A percentile compares a stretch with the other conserved stretches of the same genome.
phyloP scores from a whole-genome alignment of 83 land plant species.

The Larix sibirica region DNA sequence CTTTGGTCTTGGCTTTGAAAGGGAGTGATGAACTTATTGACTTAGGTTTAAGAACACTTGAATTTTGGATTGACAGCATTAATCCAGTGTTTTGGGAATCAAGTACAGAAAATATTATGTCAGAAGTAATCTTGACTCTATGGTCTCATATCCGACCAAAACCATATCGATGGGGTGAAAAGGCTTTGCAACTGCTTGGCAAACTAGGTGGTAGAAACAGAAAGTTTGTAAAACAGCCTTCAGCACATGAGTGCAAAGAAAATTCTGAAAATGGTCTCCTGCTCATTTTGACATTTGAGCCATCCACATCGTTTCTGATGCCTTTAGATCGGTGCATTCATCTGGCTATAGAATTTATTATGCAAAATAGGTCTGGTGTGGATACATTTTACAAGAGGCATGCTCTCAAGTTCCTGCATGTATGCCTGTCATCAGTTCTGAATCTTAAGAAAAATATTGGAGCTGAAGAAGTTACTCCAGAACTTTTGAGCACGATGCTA shows the following conservation, averaged over 20 bases:
- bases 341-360: slow-evolving; percentile 85
- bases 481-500: slow-evolving; percentile 65
- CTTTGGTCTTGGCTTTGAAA: slow-evolving; percentile 88
- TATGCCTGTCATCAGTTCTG: slow-evolving; percentile 87
- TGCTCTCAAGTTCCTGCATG: slow-evolving; percentile 86
- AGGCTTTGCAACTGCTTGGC: slow-evolving; percentile 90
- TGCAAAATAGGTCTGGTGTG: slow-evolving; percentile 62
- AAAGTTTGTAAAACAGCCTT: slow-evolving; percentile 92
- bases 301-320: slow-evolving; percentile 91
- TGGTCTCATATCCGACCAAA: slow-evolving; percentile 97
- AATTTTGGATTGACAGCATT: slow-evolving; percentile 98
- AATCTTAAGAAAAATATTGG: slow-evolving; percentile 82
- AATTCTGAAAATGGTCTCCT: slow-evolving; percentile 98
- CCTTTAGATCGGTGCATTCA: slow-evolving; percentile 94
- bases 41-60: slow-evolving; percentile 89
- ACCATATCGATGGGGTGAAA: slow-evolving; percentile 94
- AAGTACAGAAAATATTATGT: slow-evolving; percentile 94
- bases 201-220: slow-evolving; percentile 97
- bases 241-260: slow-evolving; percentile 94
- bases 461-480: slow-evolving; percentile 75
- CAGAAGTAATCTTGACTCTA: slow-evolving; percentile 87
- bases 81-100: slow-evolving; percentile 99
- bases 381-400: slow-evolving; percentile 87
- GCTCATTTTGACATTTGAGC: slow-evolving; percentile 94
- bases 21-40: slow-evolving; percentile 92